Conservation (phyloP, 768 basidiomycete genomes). For the Pleurotus eryngii region DNA sequence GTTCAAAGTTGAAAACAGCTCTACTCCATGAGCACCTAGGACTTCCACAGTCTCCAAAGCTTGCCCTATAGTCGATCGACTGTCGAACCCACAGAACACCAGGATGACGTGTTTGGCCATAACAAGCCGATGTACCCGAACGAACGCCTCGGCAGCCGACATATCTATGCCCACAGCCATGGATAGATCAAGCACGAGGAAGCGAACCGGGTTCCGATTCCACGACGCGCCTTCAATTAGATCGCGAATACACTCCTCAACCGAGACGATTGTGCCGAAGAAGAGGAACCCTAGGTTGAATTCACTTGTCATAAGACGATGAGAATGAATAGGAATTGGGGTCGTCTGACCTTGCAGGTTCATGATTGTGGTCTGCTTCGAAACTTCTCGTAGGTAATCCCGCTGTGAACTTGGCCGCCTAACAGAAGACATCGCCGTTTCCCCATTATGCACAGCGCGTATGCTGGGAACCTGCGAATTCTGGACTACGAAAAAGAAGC, state of each 20-base stretch:
- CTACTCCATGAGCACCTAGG: constrained; percentile 73
- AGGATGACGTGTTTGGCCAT: constrained; percentile 74
- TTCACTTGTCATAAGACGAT: neutral
- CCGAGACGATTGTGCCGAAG: constrained; percentile 89
- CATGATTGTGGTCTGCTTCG: constrained; percentile 86
- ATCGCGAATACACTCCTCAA: constrained; percentile 82
- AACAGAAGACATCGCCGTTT: constrained; percentile 85
- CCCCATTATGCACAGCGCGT: constrained; percentile 77
- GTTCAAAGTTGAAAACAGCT: constrained; percentile 77
- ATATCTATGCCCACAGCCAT: constrained; percentile 90
- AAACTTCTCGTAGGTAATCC: constrained; percentile 88
- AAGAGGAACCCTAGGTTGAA: constrained; percentile 72
- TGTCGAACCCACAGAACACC: constrained; percentile 81
- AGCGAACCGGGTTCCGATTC: constrained; percentile 75
- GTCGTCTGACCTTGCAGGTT: constrained; percentile 67
- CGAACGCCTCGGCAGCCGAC: constrained; percentile 93
- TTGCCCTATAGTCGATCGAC: constrained; percentile 61
- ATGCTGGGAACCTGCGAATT: constrained; percentile 86
- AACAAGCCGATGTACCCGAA: constrained; percentile 82
- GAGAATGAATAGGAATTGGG: neutral
- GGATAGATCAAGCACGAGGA: constrained; percentile 84
- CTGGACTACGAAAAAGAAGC: constrained; percentile 96
- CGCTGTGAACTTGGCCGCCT: constrained; percentile 85
- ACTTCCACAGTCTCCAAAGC: constrained; percentile 80
- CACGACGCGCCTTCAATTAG: constrained; percentile 72